These are phyloP conservation scores for Pseudogymnoascus sp. DNA, from an alignment of 2,329 filamentous ascomycete species.

Conservation along the genomic window DNA sequence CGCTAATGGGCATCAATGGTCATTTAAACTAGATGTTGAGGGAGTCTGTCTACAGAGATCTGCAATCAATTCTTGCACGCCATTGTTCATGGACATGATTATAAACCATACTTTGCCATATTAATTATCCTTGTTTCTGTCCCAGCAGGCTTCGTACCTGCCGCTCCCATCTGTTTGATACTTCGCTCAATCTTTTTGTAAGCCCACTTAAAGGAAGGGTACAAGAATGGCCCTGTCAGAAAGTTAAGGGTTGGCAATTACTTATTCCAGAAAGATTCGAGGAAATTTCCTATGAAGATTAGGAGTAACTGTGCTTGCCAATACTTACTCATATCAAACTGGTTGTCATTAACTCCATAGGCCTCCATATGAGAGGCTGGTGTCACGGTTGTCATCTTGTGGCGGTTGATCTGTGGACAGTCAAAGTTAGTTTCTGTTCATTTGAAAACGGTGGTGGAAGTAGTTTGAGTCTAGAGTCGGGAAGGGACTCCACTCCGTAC, in stretches of 20 bases:
- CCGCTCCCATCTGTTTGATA: constrained; percentile 35
- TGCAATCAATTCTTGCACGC: not conserved
- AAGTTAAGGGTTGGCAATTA: not conserved
- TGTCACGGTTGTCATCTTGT: constrained; percentile 51
- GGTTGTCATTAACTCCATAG: constrained; percentile 49
- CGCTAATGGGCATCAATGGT: not conserved
- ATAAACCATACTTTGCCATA: not conserved
- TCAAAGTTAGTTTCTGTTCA: not conserved
- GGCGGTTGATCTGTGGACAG: constrained; percentile 49
- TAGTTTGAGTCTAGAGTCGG: not conserved
- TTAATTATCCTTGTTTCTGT: constrained; percentile 10
- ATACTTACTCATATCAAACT: constrained; percentile 49
- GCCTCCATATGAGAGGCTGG: constrained; percentile 32
- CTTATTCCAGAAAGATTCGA: not conserved
- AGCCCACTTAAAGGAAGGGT: constrained; percentile 33
- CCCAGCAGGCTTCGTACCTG: constrained; percentile 14
- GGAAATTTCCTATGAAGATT: not conserved
- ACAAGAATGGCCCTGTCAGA: constrained; percentile 42
- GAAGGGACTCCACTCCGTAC: not conserved
- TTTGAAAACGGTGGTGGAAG: not conserved
- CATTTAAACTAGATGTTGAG: not conserved
- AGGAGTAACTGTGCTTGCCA: constrained; percentile 23
- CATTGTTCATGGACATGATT: not conserved
- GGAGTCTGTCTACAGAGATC: not conserved
- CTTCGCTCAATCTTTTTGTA: constrained; percentile 40